These are phyloP conservation scores for Solanum pennellii DNA, from an alignment of 257 asterid genomes.

Conservation along the genomic window DNA sequence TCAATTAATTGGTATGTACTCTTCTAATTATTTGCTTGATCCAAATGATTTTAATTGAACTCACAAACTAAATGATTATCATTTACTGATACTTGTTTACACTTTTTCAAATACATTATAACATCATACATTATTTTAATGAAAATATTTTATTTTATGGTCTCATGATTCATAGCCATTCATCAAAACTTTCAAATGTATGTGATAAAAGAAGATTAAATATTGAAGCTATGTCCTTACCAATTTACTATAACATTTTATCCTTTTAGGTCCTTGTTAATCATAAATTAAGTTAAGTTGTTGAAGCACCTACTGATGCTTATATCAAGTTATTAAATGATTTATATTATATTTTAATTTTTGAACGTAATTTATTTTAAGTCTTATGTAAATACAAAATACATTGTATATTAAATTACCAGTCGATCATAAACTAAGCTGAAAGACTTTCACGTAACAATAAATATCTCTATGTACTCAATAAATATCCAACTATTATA, in stretches of 20 bases:
- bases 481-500: background rate
- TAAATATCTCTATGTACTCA: background rate
- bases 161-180: background rate
- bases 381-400: fast-evolving
- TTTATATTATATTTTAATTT: too few species aligned
- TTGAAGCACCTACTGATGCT: background rate
- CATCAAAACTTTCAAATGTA: background rate
- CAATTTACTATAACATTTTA: background rate
- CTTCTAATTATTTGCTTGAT: too few species aligned
- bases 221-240: background rate
- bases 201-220: background rate
- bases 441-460: background rate
- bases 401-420: fast-evolving
- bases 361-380: too few species aligned
- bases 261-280: background rate
- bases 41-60: too few species aligned
- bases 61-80: background rate
- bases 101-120: background rate
- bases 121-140: background rate
- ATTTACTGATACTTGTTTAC: background rate
- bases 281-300: background rate
- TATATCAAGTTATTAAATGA: background rate
- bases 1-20: too few species aligned
- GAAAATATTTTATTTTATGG: background rate
- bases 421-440: background rate